phyloP scores from a whole-genome alignment of 345 rosid genomes.

The Melaleuca quinquenervia region DNA sequence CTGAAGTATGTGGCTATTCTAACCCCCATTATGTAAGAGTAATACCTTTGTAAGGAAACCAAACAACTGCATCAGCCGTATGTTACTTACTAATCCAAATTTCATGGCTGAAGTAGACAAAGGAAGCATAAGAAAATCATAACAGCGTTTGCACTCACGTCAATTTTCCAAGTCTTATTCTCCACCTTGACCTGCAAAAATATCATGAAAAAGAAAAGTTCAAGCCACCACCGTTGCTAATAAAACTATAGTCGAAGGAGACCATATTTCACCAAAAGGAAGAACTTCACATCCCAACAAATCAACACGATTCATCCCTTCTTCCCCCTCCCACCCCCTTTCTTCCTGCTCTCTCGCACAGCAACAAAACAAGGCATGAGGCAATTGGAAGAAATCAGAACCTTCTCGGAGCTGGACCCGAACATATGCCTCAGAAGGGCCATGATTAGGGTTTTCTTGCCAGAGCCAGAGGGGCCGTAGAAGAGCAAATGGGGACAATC shows the following conservation, averaged over 20 bases:
- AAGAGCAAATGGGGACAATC: conserved; percentile 96
- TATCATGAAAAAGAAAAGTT: neutral
- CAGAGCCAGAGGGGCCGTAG: conserved; percentile 94
- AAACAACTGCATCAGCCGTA: neutral
- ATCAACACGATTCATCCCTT: neutral
- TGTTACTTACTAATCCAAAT: neutral
- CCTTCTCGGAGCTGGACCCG: conserved; percentile 89
- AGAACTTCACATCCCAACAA: neutral
- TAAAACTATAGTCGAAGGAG: neutral
- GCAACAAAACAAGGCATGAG: neutral
- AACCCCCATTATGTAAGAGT: neutral
- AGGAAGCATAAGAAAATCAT: neutral
- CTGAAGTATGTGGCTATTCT: neutral
- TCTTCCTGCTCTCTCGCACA: neutral
- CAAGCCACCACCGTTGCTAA: neutral
- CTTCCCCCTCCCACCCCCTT: neutral
- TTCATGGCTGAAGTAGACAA: neutral
- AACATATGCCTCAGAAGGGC: conserved; percentile 77
- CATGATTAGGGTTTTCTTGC: conserved; percentile 99
- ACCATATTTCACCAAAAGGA: neutral
- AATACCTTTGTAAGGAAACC: neutral
- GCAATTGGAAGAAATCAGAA: neutral
- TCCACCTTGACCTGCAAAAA: conserved; percentile 93
- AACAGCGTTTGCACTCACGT: conserved; percentile 37
- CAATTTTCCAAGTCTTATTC: conserved; percentile 76